Conservation (phyloP, 208 protist species). For the Leishmania arabica region DNA sequence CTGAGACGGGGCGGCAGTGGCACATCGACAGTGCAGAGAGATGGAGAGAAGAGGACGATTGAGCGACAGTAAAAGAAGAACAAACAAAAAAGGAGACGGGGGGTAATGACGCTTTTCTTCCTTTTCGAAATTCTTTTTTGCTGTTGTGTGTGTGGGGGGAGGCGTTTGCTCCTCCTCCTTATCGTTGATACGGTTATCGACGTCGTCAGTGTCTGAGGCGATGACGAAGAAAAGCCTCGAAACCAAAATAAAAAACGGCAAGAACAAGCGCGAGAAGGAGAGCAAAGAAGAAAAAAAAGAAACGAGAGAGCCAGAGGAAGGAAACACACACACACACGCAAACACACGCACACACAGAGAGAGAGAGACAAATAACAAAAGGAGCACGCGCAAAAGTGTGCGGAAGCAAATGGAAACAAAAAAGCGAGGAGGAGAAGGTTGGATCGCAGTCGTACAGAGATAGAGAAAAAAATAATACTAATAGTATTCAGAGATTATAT, state of each 20-base stretch:
- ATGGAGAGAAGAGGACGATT: constrained; percentile 8
- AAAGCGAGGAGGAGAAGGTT: neutral
- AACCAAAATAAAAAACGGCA: neutral
- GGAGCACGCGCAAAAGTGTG: constrained; percentile 1
- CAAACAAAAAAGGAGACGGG: constrained; percentile 19
- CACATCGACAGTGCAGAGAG: constrained; percentile 1
- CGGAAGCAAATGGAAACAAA: constrained; percentile 2
- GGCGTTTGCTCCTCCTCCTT: neutral
- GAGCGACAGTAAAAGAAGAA: constrained; percentile 8
- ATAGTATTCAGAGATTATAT: neutral
- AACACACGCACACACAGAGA: neutral
- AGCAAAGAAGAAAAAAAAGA: neutral
- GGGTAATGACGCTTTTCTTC: neutral
- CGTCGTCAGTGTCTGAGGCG: neutral
- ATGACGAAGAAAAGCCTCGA: neutral
- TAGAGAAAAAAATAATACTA: neutral
- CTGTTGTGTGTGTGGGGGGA: neutral
- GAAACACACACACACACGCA: constrained; percentile 1
- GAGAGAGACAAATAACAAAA: neutral
- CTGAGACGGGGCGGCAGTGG: neutral
- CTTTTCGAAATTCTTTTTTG: neutral
- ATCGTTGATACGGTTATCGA: neutral
- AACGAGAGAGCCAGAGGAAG: neutral
- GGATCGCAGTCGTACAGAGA: constrained; percentile 7
- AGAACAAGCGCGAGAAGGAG: neutral